phyloP scores from a whole-genome alignment of 306 rosid genomes.

The Prosopis cineraria region DNA sequence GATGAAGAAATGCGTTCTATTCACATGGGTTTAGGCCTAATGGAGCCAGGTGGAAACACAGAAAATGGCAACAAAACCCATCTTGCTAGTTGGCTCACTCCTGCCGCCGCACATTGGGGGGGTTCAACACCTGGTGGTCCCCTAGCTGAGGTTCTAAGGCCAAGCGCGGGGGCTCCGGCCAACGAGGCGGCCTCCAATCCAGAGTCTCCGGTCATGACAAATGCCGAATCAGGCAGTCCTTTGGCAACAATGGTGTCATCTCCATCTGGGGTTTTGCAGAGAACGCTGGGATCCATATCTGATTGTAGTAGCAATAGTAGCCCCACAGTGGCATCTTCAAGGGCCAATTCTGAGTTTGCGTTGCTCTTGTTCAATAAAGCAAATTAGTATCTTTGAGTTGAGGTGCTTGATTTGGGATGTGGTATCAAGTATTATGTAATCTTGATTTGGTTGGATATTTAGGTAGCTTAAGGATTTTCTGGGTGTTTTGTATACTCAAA shows the following conservation, averaged over 20 bases:
- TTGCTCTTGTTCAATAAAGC: slow-evolving; percentile 50
- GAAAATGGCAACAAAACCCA: slow-evolving; percentile 30
- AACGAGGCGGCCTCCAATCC: slow-evolving; percentile 40
- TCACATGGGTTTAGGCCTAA: slow-evolving; percentile 51
- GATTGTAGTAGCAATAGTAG: slow-evolving; percentile 77
- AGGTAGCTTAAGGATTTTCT: background rate
- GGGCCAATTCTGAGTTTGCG: slow-evolving; percentile 54
- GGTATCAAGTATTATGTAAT: slow-evolving; percentile 8
- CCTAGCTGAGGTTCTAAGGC: slow-evolving; percentile 74
- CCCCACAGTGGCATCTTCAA: slow-evolving; percentile 55
- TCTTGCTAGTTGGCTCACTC: slow-evolving; percentile 52
- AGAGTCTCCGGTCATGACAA: slow-evolving; percentile 46
- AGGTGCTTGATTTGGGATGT: slow-evolving; percentile 9
- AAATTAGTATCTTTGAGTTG: slow-evolving; percentile 27
- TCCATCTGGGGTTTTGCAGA: slow-evolving; percentile 76
- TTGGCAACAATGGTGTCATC: slow-evolving; percentile 52
- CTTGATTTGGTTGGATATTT: slow-evolving; percentile 29
- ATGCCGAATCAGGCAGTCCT: slow-evolving; percentile 51
- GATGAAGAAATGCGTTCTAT: slow-evolving; percentile 44
- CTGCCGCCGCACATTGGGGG: slow-evolving; percentile 52
- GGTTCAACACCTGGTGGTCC: slow-evolving; percentile 68
- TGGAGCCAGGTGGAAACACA: slow-evolving; percentile 37
- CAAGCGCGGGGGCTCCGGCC: slow-evolving; percentile 45
- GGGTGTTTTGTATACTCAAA: slow-evolving; percentile 18
- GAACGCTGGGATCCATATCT: slow-evolving; percentile 57